Evolutionary conservation across 2,329 filamentous ascomycete genomes (phyloP).

Genomic region (Chaetomiaceae sp.): DNA sequence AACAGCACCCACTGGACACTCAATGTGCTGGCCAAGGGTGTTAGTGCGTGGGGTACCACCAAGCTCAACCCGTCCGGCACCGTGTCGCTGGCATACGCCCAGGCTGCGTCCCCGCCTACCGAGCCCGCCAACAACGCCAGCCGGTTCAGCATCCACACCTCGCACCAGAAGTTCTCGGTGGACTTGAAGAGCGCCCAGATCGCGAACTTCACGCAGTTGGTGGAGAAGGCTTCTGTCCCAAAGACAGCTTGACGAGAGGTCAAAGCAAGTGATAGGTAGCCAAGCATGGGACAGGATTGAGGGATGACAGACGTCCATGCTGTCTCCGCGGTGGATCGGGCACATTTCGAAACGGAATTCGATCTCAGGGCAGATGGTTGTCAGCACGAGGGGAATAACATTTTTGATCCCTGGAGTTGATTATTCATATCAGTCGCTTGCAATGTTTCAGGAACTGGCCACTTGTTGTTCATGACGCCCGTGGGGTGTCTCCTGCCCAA

Average conservation of each 20-base stretch:
- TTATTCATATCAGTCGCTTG: too few relatives aligned
- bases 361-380: too few relatives aligned
- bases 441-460: too few relatives aligned
- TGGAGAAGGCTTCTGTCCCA: slow-evolving; percentile 14
- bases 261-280: too few relatives aligned
- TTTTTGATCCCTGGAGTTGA: too few relatives aligned
- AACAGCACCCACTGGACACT: slow-evolving; percentile 38
- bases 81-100: slow-evolving; percentile 24
- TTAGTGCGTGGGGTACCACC: slow-evolving; percentile 31
- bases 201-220: slow-evolving; percentile 24
- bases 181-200: slow-evolving; percentile 26
- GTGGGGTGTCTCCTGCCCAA: too few relatives aligned
- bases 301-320: too few relatives aligned
- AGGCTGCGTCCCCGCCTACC: slow-evolving; percentile 18
- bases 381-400: too few relatives aligned
- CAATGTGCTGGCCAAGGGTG: slow-evolving; percentile 34
- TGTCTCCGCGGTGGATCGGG: too few relatives aligned
- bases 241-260: slow-evolving; percentile 2
- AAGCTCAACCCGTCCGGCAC: slow-evolving; percentile 25
- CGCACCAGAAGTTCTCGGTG: slow-evolving; percentile 23
- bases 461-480: too few relatives aligned
- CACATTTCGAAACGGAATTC: too few relatives aligned
- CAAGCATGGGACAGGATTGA: too few relatives aligned
- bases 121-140: slow-evolving; percentile 25
- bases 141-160: slow-evolving; percentile 27